These are phyloP conservation scores for Blastobotrys indianensis DNA, from an alignment of 1,139 yeast genomes.

Conservation along the genomic window DNA sequence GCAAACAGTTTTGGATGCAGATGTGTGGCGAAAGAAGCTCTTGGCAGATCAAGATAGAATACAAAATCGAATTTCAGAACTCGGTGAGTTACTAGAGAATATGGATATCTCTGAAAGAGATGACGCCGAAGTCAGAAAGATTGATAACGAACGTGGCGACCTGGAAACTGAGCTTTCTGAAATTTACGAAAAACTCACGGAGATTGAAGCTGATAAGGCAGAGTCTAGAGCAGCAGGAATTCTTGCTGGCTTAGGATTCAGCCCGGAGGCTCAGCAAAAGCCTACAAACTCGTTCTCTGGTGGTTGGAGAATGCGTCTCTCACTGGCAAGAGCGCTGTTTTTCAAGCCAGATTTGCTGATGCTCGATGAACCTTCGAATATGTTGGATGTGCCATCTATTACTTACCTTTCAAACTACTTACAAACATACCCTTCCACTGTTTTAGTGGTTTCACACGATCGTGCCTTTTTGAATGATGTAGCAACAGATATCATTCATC, in stretches of 20 bases:
- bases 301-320: conserved; percentile 99
- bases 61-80: conserved; percentile 65
- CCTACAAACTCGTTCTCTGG: conserved; percentile 93
- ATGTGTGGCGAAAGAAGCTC: conserved; percentile 95
- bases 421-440: conserved; percentile 86
- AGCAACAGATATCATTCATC: conserved; percentile 96
- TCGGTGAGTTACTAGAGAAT: conserved; percentile 60
- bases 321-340: conserved; percentile 95
- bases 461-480: conserved; percentile 95
- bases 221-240: conserved; percentile 98
- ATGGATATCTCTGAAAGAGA: conserved; percentile 53
- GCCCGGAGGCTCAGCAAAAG: conserved; percentile 72
- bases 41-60: conserved; percentile 70
- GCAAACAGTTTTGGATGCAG: conserved; percentile 95
- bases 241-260: conserved; percentile 85
- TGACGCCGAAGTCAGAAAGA: conserved; percentile 69
- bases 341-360: conserved; percentile 91
- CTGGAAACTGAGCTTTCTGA: conserved; percentile 71
- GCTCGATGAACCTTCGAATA: conserved; percentile 97
- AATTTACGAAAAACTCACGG: conserved; percentile 72
- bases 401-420: conserved; percentile 86
- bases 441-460: conserved; percentile 94
- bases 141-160: conserved; percentile 87
- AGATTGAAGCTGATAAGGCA: conserved; percentile 96
- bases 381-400: conserved; percentile 99